phyloP scores from a whole-genome alignment of 306 rosid species.

The Purshia tridentata region DNA sequence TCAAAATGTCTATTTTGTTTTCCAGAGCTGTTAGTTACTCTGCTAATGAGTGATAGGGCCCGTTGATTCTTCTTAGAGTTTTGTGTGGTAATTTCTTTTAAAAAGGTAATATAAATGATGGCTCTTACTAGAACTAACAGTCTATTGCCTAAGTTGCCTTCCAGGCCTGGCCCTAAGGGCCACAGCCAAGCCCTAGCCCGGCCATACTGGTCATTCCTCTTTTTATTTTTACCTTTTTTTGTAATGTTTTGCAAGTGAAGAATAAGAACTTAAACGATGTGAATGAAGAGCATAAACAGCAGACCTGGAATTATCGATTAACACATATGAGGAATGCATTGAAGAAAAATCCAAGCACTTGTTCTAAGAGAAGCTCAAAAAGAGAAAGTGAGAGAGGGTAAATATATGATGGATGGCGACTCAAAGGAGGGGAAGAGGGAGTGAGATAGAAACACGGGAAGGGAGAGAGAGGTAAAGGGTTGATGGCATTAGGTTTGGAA shows the following conservation, averaged over 20 bases:
- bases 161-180: neutral
- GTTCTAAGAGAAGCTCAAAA: neutral
- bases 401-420: neutral
- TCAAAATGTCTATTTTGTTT: neutral
- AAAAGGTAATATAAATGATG: neutral
- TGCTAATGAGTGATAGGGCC: neutral
- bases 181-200: neutral
- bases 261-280: neutral
- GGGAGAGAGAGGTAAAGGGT: neutral
- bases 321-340: neutral
- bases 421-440: neutral
- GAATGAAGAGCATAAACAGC: neutral
- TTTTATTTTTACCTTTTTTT: neutral
- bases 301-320: neutral
- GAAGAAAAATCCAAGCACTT: neutral
- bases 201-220: neutral
- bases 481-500: neutral
- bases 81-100: neutral
- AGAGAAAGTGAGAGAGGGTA: neutral
- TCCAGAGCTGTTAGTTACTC: neutral
- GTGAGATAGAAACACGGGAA: neutral
- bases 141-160: neutral
- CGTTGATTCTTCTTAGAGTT: neutral
- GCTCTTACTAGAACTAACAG: neutral
- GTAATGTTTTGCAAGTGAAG: neutral